Evolutionary conservation across 768 basidiomycete species (phyloP).

Genomic region (Russula virescens): DNA sequence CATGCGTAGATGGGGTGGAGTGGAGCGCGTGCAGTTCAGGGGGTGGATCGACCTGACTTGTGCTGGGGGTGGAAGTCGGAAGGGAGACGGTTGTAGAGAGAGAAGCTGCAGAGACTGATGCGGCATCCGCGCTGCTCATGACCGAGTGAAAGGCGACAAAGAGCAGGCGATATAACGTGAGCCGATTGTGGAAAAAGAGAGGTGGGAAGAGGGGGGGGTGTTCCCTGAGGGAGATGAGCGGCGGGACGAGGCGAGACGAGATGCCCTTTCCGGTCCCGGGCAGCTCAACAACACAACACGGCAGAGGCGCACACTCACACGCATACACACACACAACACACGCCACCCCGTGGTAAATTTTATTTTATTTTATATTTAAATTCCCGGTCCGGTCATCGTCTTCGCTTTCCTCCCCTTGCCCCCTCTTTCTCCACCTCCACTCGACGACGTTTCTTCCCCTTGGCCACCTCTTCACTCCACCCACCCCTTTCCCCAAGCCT

Average conservation of each 20-base stretch:
- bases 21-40: slow-evolving; percentile 18
- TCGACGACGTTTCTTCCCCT: not conserved
- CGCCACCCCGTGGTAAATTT: not conserved
- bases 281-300: slow-evolving; percentile 3
- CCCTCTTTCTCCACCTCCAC: not conserved
- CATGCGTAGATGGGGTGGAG: slow-evolving; percentile 29
- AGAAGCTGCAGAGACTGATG: slow-evolving; percentile 27
- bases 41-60: slow-evolving; percentile 31
- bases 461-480: slow-evolving; percentile 47
- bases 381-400: too few relatives aligned
- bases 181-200: slow-evolving; percentile 6
- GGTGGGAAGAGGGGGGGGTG: slow-evolving; percentile 12
- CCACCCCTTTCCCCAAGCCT: slow-evolving; percentile 67
- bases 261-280: slow-evolving; percentile 16
- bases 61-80: slow-evolving; percentile 27
- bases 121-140: slow-evolving; percentile 42
- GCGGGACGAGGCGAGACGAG: not conserved
- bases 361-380: not conserved
- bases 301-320: not conserved
- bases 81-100: slow-evolving; percentile 31
- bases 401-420: not conserved
- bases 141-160: slow-evolving; percentile 24
- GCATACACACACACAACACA: not conserved
- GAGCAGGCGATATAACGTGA: slow-evolving; percentile 7
- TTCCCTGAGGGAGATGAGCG: slow-evolving; percentile 4